Evolutionary conservation across 495 filamentous ascomycete species (phyloP), one percentile per base, ranked within the genome.

Genomic region (Daldinia caldariorum): DNA sequence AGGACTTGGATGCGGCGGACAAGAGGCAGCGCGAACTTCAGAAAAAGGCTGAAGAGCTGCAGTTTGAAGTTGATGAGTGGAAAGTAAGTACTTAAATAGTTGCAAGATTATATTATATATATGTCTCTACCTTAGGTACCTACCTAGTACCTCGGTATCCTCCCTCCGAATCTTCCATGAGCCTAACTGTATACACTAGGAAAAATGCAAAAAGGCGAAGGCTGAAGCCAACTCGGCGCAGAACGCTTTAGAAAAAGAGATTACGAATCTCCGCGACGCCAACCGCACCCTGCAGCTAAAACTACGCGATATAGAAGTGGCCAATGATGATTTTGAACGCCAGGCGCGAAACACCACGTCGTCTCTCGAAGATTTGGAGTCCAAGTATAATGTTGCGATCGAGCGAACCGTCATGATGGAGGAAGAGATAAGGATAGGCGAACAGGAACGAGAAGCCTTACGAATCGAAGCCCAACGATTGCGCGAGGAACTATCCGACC

Each of bases 261-360:
- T 99, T 69, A 99, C 95, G 5, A 89, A 85, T 7, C 84, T 99
- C 65, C 90, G 95, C 67, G 94, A 98, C 47, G 75, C 88, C 20
- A 94, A 93, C 77, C 84, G 96, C 69, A 89, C 91, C 20, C 76
- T 97, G 51, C 90, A 94, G 74, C 83, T 97, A 49, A 91, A 86
- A 77, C 79, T 99, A 55, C 89, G 95, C 63, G 96, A 99, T 74
- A 97, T 95, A 66, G 95, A 99, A 78, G 96, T 99, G 37, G 91
- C 91, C 69, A 99, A 99, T 79, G 95, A 99, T 85, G 95, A 99
- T 77, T 97, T 93, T 76, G 95, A 99, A 80, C 89, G 94, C 63
- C 94, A 98, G 80, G 94, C 94, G 63, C 89, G 95, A 64, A 93
- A 97, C 74, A 97, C 93, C 16, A 91, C 91, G 16, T 97, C 94